Evolutionary conservation across 805 yeast species (phyloP).

Genomic region (Zygosaccharomyces kombuchaensis): DNA sequence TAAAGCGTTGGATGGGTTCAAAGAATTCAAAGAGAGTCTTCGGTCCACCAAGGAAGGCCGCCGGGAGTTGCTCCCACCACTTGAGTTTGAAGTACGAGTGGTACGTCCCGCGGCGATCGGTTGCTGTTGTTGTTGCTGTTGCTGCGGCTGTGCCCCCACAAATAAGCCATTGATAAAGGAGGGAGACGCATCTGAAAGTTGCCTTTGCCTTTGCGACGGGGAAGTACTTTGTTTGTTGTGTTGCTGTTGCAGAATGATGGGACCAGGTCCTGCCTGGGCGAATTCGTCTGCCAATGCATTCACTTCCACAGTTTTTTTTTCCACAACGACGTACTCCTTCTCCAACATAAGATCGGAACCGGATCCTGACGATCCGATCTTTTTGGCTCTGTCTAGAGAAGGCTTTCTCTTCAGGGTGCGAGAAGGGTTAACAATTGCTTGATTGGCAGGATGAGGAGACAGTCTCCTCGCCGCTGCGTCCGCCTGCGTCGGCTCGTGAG

Average conservation of each 20-base stretch:
- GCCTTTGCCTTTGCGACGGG: constrained; percentile 4
- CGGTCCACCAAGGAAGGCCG: constrained; percentile 62
- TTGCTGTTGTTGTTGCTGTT: constrained; percentile 15
- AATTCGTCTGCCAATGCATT: constrained; percentile 93
- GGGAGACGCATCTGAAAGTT: background rate
- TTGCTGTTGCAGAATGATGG: constrained; percentile 11
- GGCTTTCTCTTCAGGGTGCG: constrained; percentile 7
- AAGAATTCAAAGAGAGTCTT: constrained; percentile 57
- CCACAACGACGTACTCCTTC: constrained; percentile 89
- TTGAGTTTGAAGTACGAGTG: constrained; percentile 29
- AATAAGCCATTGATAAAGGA: constrained; percentile 1
- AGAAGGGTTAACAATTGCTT: background rate
- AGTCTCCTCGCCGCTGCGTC: background rate
- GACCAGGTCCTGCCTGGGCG: constrained; percentile 37
- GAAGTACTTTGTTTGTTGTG: constrained; percentile 5
- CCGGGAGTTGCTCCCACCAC: constrained; percentile 48
- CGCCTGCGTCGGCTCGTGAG: constrained; percentile 14
- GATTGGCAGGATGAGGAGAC: background rate
- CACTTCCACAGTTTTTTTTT: constrained; percentile 90
- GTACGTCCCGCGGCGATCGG: constrained; percentile 9
- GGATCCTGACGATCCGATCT: constrained; percentile 7
- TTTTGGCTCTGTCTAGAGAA: constrained; percentile 11
- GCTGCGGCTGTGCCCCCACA: constrained; percentile 12
- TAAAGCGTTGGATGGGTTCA: constrained; percentile 82
- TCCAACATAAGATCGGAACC: constrained; percentile 55